Percentiles rank a stretch among this genome's conserved stretches.
Evolutionary conservation across 176 grass and related monocot genomes (phyloP).

Genomic region (Eremochloa ophiuroides): DNA sequence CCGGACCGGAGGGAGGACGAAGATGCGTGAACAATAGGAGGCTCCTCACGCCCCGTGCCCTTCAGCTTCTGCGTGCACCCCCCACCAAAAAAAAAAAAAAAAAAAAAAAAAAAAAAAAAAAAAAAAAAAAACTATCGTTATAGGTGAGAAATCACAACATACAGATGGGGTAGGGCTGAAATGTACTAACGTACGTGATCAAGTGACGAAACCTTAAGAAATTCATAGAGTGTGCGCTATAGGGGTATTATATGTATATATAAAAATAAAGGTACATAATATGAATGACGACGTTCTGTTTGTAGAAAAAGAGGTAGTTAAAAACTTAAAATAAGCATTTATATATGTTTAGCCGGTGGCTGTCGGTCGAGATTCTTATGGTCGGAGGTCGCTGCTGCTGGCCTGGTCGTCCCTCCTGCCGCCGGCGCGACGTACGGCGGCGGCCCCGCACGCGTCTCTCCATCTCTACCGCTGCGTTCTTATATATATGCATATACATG

Average conservation of each 20-base stretch:
- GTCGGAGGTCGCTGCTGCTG: neutral
- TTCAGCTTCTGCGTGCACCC: too few species aligned
- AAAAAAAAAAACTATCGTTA: neutral
- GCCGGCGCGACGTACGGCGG: neutral
- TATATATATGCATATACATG: too few species aligned
- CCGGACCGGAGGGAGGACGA: too few species aligned
- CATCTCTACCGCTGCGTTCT: neutral
- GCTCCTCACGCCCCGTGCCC: too few species aligned
- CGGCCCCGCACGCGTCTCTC: neutral
- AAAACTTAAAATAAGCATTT: neutral
- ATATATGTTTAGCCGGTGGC: neutral
- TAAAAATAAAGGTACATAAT: neutral
- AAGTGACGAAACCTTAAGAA: neutral
- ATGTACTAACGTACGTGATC: neutral
- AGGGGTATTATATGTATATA: too few species aligned
- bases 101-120: too few species aligned
- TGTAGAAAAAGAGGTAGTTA: neutral
- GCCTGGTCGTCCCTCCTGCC: neutral
- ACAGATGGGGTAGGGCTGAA: neutral
- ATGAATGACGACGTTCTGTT: neutral
- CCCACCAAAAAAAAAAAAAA: too few species aligned
- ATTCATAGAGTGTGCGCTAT: neutral
- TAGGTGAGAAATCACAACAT: neutral
- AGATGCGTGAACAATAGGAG: too few species aligned
- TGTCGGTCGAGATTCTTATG: neutral